phyloP scores from a whole-genome alignment of 208 protist species.

The Trypanosoma melophagium region DNA sequence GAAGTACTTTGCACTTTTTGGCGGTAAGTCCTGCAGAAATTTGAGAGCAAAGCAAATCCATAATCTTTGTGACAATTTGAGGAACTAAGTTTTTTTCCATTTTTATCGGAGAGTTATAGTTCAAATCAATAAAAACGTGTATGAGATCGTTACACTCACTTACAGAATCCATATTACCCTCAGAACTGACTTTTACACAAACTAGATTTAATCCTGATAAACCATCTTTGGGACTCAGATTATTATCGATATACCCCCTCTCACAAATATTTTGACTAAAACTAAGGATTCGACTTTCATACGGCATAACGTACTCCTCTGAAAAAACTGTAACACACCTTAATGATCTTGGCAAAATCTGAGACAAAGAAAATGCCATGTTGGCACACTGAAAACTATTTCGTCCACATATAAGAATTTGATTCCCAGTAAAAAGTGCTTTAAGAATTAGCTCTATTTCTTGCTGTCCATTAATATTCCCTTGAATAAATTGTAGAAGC shows the following conservation, averaged over 20 bases:
- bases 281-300: constrained; percentile 53
- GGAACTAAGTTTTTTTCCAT: background rate
- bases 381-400: constrained; percentile 44
- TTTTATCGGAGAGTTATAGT: background rate
- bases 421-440: constrained; percentile 68
- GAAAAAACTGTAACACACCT: constrained; percentile 30
- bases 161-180: constrained; percentile 29
- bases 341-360: constrained; percentile 55
- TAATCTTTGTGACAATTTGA: constrained; percentile 16
- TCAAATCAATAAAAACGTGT: constrained; percentile 3
- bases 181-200: constrained; percentile 28
- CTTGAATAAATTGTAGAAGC: constrained; percentile 51
- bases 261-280: constrained; percentile 26
- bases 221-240: background rate
- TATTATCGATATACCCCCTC: constrained; percentile 14
- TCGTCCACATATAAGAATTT: constrained; percentile 61
- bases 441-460: constrained; percentile 45
- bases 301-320: constrained; percentile 68
- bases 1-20: constrained; percentile 41
- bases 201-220: constrained; percentile 22
- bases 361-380: constrained; percentile 53
- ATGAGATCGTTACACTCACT: constrained; percentile 30
- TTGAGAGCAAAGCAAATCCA: constrained; percentile 12
- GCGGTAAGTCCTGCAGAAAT: background rate
- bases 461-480: background rate